Evolutionary conservation across 805 yeast genomes (phyloP), one percentile per base, ranked within the genome.

Genomic region (Candida chilensis): DNA sequence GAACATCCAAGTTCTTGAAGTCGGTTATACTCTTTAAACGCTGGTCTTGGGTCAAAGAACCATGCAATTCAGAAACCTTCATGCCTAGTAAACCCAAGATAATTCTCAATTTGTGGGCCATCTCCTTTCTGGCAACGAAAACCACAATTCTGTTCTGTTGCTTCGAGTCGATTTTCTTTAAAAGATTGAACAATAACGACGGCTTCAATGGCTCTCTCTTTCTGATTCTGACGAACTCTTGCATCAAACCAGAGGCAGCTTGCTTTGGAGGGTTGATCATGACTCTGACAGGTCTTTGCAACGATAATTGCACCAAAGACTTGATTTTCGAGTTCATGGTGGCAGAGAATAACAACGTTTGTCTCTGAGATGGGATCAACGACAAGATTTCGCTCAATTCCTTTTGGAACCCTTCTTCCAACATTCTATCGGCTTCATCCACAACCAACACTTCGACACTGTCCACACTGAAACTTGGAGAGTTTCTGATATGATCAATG

Each of bases 401-500:
- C 31, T 78, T 85, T 57, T 88, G 96, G 74, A 92, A 92, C 49
- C 99, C 99, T 59, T 92, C 99, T 53, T 92, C 99, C 44, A 92
- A 70, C 97, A 92, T 92, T 64, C 98, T 78, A 68, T 92, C 98
- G 36, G 98, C 98, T 64, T 92, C 98, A 64, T 92, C 98, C 42
- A 92, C 70, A 18, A 92, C 94, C 45, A 92, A 64, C 32, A 92
- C 83, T 60, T 92, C 98, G 29, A 92, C 92, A 20, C 78, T 68
- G 42, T 92, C 97, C 28, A 87, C 94, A 29, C 77, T 75, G 53
- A 92, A 92, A 31, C 92, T 80, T 5, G 96, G 86, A 5, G 97
- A 88, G 60, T 92, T 92, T 50, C 97, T 70, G 33, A 92, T 75
- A 58, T 92, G 99, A 57, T 92, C 99, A 48, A 92, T 92, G 42